These are phyloP conservation scores for Thoreauomyces humboldtii DNA, from an alignment of 192 early-diverging fungal species.

Conservation along the genomic window DNA sequence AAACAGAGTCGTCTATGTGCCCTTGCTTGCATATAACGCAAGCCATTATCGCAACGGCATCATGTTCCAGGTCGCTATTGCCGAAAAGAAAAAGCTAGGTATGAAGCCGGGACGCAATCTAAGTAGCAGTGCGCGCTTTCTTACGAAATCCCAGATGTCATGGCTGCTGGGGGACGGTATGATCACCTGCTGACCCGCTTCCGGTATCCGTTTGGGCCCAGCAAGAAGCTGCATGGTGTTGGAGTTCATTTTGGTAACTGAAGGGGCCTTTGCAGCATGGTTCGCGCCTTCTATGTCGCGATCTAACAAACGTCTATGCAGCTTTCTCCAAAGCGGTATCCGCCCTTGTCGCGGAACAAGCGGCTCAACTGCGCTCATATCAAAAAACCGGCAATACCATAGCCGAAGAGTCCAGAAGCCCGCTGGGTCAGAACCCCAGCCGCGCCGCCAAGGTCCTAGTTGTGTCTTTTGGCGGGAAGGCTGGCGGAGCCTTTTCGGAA, in stretches of 20 bases:
- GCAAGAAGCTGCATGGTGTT: constrained; percentile 48
- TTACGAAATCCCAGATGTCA: constrained; percentile 60
- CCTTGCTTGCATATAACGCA: constrained; percentile 62
- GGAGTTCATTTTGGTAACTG: constrained; percentile 83
- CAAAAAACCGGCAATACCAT: too few relatives aligned
- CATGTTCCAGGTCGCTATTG: constrained; percentile 62
- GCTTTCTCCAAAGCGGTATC: constrained; percentile 35
- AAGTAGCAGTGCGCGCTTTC: too few relatives aligned
- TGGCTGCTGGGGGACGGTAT: constrained; percentile 72
- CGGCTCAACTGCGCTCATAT: constrained; percentile 8
- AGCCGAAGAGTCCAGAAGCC: too few relatives aligned
- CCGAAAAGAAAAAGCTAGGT: constrained; percentile 35
- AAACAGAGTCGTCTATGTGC: constrained; percentile 45
- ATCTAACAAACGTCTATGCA: too few relatives aligned
- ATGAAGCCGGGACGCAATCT: too few relatives aligned
- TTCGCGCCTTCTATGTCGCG: constrained; percentile 45
- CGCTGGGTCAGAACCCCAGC: constrained; percentile 30
- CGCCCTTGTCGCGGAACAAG: constrained; percentile 22
- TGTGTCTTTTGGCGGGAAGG: constrained; percentile 76
- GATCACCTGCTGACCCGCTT: constrained; percentile 58
- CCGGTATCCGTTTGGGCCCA: constrained; percentile 46
- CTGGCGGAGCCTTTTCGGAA: constrained; percentile 63
- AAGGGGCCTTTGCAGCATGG: constrained; percentile 53
- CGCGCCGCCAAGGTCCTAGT: constrained; percentile 73
- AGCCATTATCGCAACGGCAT: constrained; percentile 55